Evolutionary conservation across 208 protist species (phyloP).

Genomic region (Acanthamoeba royreba): DNA sequence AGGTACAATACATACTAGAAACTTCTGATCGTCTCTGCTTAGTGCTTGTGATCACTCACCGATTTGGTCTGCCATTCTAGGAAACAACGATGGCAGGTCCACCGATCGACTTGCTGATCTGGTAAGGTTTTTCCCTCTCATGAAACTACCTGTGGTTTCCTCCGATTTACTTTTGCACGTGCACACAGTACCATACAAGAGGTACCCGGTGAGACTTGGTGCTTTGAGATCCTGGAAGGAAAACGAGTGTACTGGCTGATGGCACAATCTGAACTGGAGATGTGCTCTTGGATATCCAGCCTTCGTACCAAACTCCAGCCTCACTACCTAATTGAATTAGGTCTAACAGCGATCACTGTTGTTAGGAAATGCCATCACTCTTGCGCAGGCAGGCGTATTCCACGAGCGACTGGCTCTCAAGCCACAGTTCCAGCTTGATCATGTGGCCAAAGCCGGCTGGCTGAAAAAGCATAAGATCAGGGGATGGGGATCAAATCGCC

Average conservation of each 20-base stretch:
- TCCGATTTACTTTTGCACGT: no score
- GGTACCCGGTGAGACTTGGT: neutral
- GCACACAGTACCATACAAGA: neutral
- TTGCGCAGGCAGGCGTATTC: neutral
- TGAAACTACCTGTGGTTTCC: no score
- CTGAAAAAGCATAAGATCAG: slow-evolving; percentile 2
- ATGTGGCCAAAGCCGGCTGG: neutral
- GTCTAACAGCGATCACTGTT: no score
- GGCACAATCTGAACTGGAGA: slow-evolving; percentile 8
- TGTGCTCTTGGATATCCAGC: slow-evolving; percentile 7
- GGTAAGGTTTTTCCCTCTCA: no score
- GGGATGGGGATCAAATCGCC: neutral
- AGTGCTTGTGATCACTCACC: neutral
- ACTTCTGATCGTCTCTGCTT: neutral
- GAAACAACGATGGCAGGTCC: neutral
- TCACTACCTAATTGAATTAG: no score
- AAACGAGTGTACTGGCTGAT: neutral
- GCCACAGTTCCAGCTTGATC: neutral
- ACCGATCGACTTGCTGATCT: neutral
- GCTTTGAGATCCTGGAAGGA: neutral
- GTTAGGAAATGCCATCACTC: slow-evolving; percentile 13
- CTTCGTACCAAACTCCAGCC: no score
- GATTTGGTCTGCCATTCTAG: neutral
- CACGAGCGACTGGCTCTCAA: neutral
- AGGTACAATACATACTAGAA: no score